phyloP scores from a whole-genome alignment of 768 basidiomycete species.

The Leccinum rimulosum region DNA sequence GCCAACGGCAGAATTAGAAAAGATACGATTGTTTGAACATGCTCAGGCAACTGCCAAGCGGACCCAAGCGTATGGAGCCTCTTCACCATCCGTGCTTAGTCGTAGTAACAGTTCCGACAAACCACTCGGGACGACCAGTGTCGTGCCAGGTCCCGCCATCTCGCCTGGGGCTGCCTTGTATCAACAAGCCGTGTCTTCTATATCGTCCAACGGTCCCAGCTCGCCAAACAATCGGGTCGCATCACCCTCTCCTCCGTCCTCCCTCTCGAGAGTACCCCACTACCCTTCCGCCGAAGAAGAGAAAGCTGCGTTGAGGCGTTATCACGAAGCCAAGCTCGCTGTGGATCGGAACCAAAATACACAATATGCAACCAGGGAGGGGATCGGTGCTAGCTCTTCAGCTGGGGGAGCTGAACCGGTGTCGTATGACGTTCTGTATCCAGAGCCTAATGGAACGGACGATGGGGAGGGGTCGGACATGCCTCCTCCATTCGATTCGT shows the following conservation, averaged over 20 bases:
- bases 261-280: slow-evolving; percentile 38
- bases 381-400: slow-evolving; percentile 17
- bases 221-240: slow-evolving; percentile 27
- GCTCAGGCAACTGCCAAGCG: slow-evolving; percentile 65
- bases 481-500: slow-evolving; percentile 55
- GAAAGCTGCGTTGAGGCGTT: slow-evolving; percentile 66
- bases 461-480: slow-evolving; percentile 31
- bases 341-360: slow-evolving; percentile 57
- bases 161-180: slow-evolving; percentile 46
- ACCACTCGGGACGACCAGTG: slow-evolving; percentile 4
- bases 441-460: slow-evolving; percentile 31
- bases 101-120: slow-evolving; percentile 25
- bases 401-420: slow-evolving; percentile 41
- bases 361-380: slow-evolving; percentile 24
- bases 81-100: slow-evolving; percentile 23
- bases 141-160: slow-evolving; percentile 19
- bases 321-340: slow-evolving; percentile 69
- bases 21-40: slow-evolving; percentile 62
- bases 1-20: slow-evolving; percentile 76
- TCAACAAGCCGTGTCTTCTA: slow-evolving; percentile 43
- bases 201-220: slow-evolving; percentile 22
- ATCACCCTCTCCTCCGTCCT: slow-evolving; percentile 28
- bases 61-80: slow-evolving; percentile 45
- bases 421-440: slow-evolving; percentile 63
- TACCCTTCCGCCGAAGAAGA: slow-evolving; percentile 70